Evolutionary conservation across 495 filamentous ascomycete species (phyloP).

Genomic region (Elasticomyces elasticus): DNA sequence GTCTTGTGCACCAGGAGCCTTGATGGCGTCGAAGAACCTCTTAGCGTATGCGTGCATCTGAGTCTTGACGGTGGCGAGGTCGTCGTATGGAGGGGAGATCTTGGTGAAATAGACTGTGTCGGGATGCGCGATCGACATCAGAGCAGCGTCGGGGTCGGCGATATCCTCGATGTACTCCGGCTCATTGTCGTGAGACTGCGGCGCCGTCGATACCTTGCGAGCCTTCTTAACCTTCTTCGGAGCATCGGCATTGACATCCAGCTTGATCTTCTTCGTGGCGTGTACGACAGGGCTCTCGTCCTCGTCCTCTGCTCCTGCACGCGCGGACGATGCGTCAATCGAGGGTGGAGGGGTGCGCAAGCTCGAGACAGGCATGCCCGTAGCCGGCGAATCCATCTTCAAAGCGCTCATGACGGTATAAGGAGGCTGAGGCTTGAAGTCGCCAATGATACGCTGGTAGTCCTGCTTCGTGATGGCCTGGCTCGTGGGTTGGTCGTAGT

Average conservation of each 20-base stretch:
- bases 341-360: too few relatives aligned
- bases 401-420: too few relatives aligned
- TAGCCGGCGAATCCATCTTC: too few relatives aligned
- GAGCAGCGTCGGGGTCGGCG: neutral
- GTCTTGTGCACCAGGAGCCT: neutral
- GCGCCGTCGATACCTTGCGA: neutral
- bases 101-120: neutral
- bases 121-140: neutral
- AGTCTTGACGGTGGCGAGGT: neutral
- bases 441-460: too few relatives aligned
- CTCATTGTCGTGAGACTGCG: neutral
- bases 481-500: too few relatives aligned
- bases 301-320: too few relatives aligned
- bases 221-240: neutral
- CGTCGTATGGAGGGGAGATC: neutral
- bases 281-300: neutral
- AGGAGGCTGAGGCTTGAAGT: too few relatives aligned
- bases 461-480: too few relatives aligned
- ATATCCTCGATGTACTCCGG: constrained; percentile 1
- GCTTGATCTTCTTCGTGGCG: neutral
- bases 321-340: too few relatives aligned
- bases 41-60: neutral
- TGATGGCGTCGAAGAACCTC: neutral
- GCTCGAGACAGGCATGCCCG: too few relatives aligned
- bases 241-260: neutral